Conservation (phyloP, 208 protist species). For the Trypanosoma lewisi region DNA sequence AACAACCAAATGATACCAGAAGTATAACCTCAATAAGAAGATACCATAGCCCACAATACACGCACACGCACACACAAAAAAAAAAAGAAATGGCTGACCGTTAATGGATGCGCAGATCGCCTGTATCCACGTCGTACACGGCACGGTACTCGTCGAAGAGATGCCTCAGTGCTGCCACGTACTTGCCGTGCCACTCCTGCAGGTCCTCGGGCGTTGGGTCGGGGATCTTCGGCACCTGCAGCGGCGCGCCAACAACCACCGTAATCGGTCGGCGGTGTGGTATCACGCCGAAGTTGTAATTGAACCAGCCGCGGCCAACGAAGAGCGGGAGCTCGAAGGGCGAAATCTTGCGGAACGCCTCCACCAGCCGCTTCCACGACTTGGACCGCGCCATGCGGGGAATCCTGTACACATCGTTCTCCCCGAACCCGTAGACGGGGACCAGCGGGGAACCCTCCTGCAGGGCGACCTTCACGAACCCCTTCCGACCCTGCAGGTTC, state of each 20-base stretch:
- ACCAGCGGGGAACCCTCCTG: conserved; percentile 75
- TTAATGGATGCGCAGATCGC: conserved; percentile 55
- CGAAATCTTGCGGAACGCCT: conserved; percentile 36
- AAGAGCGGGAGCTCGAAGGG: conserved; percentile 75
- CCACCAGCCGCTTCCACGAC: conserved; percentile 30
- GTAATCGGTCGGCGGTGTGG: conserved; percentile 76
- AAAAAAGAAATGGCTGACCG: background rate
- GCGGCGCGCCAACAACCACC: conserved; percentile 76
- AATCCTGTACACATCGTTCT: conserved; percentile 83
- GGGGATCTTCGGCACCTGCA: conserved; percentile 61
- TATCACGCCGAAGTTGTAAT: conserved; percentile 62
- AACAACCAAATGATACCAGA: too few species aligned
- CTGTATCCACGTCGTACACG: conserved; percentile 75
- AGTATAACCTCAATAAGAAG: too few species aligned
- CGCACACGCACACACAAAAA: too few species aligned
- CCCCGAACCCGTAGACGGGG: conserved; percentile 85
- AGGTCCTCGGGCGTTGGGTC: conserved; percentile 66
- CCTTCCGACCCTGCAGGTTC: conserved; percentile 65
- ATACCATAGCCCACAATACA: too few species aligned
- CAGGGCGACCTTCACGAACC: conserved; percentile 86
- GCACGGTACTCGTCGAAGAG: conserved; percentile 70
- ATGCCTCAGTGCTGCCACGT: conserved; percentile 64
- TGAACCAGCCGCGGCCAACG: conserved; percentile 76
- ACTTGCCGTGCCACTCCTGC: conserved; percentile 69
- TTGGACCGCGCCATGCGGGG: conserved; percentile 29